Base-by-base conservation (phyloP, 306 rosid genomes). In the Oxytropis ochrocephala region DNA sequence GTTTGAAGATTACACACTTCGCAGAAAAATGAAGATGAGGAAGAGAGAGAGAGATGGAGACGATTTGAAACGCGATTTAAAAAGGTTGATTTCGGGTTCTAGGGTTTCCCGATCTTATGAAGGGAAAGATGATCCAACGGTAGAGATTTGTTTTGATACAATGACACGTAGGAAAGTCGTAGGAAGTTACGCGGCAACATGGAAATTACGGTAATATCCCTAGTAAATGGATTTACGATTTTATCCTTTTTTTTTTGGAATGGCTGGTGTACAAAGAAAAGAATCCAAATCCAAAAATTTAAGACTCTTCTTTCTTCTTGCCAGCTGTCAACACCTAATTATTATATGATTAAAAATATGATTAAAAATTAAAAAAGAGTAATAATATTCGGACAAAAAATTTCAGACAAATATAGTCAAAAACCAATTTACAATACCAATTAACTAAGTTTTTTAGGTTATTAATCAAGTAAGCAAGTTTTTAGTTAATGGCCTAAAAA, bases 71-170 rank as follows among this genome's bases (percentile, higher is more conserved):
- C 69, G 72, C 54, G 73, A 59, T 81, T 79, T 77, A 67, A 75
- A 79, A 73, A 64, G 71, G 72, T 5, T 49, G 29, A 17, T 48
- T 21, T 5, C 32, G 14, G 5, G 36, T 54, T 75, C 79, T 88
- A 88, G 91, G 94, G 95, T 82, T 89, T 91, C 89, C 85, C 77
- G 86, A 80, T 74, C 57, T 74, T 69, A 69, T n/a, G 57, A 51
- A 49, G n/a, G 74, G 69, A 57, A 10, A 0, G 7, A 18, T n/a
- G 67, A 84, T 80, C 79, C 11, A 56, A 87, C 93, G 93, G 91
- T 59, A 18, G 12, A 48, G 81, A 83, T 80, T 69, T 58, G 8
- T 30, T 73, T 69, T 24, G 38, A 7, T 10, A 13, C 49, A 19
- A 60, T 35, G 19, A 61, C 71, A 30, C 52, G 67, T 44, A 70